These are phyloP conservation scores for Mycena venus DNA, from an alignment of 768 basidiomycete genomes.

Conservation along the genomic window DNA sequence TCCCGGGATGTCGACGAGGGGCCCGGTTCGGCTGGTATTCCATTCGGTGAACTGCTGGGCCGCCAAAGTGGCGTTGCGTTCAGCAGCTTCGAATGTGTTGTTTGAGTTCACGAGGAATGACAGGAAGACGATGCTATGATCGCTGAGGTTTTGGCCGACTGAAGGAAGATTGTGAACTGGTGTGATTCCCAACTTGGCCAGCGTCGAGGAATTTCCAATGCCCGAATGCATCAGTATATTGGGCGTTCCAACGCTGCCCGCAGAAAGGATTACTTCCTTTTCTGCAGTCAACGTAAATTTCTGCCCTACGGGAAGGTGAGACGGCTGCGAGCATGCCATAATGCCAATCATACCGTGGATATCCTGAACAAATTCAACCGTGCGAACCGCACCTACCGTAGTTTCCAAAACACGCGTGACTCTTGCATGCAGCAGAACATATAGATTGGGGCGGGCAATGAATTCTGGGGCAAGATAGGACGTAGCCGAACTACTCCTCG, in stretches of 20 bases:
- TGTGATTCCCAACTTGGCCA: conserved; percentile 70
- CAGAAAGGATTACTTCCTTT: conserved; percentile 47
- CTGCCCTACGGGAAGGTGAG: background rate
- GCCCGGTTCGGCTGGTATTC: conserved; percentile 38
- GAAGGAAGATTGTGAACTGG: conserved; percentile 34
- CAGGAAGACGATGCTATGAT: conserved; percentile 34
- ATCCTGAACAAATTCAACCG: conserved; percentile 7
- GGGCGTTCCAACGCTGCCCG: conserved; percentile 44
- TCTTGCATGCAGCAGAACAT: conserved; percentile 35
- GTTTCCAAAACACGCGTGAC: conserved; percentile 39
- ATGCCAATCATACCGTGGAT: background rate
- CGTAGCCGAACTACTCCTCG: conserved; percentile 45
- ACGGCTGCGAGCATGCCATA: too few species aligned
- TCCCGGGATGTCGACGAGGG: conserved; percentile 29
- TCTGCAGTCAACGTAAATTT: conserved; percentile 31
- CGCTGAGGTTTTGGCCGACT: conserved; percentile 39
- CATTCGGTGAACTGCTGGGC: conserved; percentile 35
- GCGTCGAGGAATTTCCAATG: conserved; percentile 67
- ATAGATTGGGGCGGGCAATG: background rate
- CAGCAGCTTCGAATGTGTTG: conserved; percentile 33
- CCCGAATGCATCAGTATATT: conserved; percentile 33
- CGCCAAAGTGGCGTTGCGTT: conserved; percentile 25
- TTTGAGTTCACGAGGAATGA: conserved; percentile 25
- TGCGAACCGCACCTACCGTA: background rate
- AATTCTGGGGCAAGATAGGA: conserved; percentile 15